phyloP scores from a whole-genome alignment of 495 filamentous ascomycete genomes.

The Trypethelium eluteriae region DNA sequence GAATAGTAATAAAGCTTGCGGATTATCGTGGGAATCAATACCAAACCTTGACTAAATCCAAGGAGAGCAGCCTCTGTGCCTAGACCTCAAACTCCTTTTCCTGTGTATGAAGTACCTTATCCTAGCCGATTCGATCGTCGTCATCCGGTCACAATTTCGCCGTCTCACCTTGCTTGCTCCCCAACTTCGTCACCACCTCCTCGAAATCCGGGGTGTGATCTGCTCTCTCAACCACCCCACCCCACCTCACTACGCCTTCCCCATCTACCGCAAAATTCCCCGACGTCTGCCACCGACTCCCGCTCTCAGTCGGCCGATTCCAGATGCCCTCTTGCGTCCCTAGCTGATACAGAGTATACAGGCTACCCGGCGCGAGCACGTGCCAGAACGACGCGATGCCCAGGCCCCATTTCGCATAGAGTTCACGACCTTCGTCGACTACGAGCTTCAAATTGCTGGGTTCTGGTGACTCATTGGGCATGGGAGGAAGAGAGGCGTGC shows the following conservation, averaged over 20 bases:
- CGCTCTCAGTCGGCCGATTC: constrained; percentile 48
- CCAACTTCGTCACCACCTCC: constrained; percentile 34
- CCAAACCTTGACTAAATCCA: no score
- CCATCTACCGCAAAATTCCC: constrained; percentile 50
- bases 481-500: constrained; percentile 46
- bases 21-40: no score
- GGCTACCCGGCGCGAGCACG: constrained; percentile 38
- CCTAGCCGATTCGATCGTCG: background rate
- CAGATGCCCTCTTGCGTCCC: constrained; percentile 49
- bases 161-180: constrained; percentile 36
- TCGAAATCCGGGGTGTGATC: constrained; percentile 47
- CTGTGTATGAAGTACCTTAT: background rate
- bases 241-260: constrained; percentile 45
- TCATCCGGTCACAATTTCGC: background rate
- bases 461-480: constrained; percentile 23
- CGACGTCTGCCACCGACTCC: constrained; percentile 50
- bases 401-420: constrained; percentile 51
- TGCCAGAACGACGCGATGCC: constrained; percentile 47
- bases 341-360: constrained; percentile 44
- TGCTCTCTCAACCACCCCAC: constrained; percentile 35
- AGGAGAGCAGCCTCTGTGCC: background rate
- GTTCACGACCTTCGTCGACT: constrained; percentile 44
- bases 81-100: background rate
- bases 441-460: constrained; percentile 45
- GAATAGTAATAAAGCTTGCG: no score